These are phyloP conservation scores for Phaeosphaeriaceae sp. DNA, from an alignment of 2,329 filamentous ascomycete species.

Conservation along the genomic window DNA sequence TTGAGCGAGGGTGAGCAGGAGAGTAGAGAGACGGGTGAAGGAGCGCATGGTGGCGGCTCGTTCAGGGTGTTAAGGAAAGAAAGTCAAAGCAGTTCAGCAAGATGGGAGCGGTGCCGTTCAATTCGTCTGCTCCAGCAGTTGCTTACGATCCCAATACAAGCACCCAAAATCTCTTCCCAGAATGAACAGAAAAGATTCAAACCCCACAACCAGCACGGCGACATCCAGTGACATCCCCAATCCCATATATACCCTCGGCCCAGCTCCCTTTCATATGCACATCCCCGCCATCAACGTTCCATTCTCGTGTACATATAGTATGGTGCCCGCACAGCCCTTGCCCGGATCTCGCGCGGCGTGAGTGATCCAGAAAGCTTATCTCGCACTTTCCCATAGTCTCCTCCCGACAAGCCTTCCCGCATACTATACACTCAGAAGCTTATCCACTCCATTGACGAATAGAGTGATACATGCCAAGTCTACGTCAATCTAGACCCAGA, in stretches of 20 bases:
- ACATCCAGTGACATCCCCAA: background rate
- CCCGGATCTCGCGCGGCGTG: no score
- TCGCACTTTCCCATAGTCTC: background rate
- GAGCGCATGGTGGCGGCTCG: background rate
- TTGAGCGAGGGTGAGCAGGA: conserved; percentile 35
- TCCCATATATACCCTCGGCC: background rate
- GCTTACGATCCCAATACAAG: background rate
- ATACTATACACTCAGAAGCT: background rate
- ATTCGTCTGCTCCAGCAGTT: background rate
- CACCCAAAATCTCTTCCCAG: background rate
- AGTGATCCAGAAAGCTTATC: background rate
- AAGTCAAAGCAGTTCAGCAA: background rate
- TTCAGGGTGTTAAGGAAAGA: background rate
- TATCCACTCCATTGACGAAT: background rate
- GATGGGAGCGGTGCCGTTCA: background rate
- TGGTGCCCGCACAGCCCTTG: background rate
- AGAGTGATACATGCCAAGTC: background rate
- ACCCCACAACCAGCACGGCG: background rate
- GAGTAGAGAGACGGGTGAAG: conserved; percentile 23
- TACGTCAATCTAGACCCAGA: background rate
- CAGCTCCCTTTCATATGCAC: background rate
- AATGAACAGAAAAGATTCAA: background rate
- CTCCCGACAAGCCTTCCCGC: background rate
- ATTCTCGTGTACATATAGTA: background rate
- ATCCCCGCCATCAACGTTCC: background rate